Percentiles rank a stretch among this genome's conserved stretches.
phyloP scores from a whole-genome alignment of 1,284 basidiomycete genomes.

The Ceratobasidium sp. region DNA sequence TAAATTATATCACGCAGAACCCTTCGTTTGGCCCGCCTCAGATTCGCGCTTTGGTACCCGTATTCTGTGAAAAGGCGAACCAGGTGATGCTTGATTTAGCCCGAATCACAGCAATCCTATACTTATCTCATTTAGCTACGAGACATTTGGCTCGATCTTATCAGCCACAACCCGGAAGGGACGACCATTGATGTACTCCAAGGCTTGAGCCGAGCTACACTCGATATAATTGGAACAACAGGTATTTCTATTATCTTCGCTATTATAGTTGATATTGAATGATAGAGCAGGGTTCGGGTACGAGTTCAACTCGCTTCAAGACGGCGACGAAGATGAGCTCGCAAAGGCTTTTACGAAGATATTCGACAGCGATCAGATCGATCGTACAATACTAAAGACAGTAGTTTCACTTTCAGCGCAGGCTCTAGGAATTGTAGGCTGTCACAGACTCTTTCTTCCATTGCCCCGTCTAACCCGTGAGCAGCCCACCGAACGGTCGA shows the following conservation, averaged over 20 bases:
- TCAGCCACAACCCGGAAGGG: conserved; percentile 14
- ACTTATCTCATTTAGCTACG: conserved; percentile 39
- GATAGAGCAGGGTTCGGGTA: conserved; percentile 56
- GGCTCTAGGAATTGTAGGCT: background rate
- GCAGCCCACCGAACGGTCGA: conserved; percentile 50
- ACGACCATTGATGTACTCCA: conserved; percentile 57
- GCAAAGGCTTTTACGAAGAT: conserved; percentile 53
- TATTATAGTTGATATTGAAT: conserved; percentile 49
- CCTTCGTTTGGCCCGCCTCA: conserved; percentile 46
- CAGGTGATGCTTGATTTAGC: conserved; percentile 18
- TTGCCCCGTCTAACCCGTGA: conserved; percentile 46
- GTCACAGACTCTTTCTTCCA: background rate
- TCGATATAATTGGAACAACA: conserved; percentile 61
- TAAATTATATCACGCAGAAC: conserved; percentile 2
- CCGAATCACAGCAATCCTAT: background rate
- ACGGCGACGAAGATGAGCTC: conserved; percentile 52
- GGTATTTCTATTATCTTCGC: conserved; percentile 55
- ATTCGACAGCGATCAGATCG: conserved; percentile 45
- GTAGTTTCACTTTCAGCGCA: background rate
- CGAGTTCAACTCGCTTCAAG: conserved; percentile 56
- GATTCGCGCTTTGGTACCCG: conserved; percentile 43
- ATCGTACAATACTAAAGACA: background rate
- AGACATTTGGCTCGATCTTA: conserved; percentile 43
- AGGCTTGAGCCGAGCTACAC: conserved; percentile 57
- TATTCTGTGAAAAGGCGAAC: conserved; percentile 47